Conservation (phyloP, 495 filamentous ascomycete genomes). For the Hypoxylon trugodes region DNA sequence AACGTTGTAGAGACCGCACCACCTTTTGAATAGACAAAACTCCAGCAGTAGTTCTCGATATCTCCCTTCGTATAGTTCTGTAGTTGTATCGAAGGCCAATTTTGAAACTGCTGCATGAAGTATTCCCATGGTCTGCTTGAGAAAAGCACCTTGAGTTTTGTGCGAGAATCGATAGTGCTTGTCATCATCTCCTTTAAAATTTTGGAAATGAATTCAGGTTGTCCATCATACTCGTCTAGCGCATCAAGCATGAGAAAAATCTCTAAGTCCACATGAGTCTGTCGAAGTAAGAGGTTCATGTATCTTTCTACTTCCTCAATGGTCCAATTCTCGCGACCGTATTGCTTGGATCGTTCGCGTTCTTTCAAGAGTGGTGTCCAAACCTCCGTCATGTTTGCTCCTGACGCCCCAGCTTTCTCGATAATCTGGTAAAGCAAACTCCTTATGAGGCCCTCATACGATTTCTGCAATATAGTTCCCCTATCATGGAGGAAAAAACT, state of each 20-base stretch:
- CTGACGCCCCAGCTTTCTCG: background rate
- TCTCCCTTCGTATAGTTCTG: conserved; percentile 22
- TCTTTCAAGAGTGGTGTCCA: background rate
- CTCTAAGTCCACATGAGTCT: conserved; percentile 2
- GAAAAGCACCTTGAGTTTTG: conserved; percentile 22
- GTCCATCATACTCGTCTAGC: conserved; percentile 30
- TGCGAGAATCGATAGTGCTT: conserved; percentile 3
- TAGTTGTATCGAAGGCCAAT: conserved; percentile 11
- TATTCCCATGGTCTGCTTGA: conserved; percentile 24
- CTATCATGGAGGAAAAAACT: conserved; percentile 28
- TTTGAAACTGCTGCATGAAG: conserved; percentile 10
- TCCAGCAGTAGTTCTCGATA: conserved; percentile 15
- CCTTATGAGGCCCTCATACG: conserved; percentile 33
- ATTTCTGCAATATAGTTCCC: conserved; percentile 21
- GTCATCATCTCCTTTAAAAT: conserved; percentile 16
- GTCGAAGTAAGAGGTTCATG: conserved; percentile 5
- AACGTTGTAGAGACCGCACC: background rate
- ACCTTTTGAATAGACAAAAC: background rate
- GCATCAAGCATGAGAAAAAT: conserved; percentile 27
- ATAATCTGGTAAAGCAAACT: conserved; percentile 20
- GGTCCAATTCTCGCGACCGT: background rate
- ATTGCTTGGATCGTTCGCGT: background rate
- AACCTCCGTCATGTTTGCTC: background rate
- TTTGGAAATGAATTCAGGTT: conserved; percentile 12
- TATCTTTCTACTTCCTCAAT: background rate